phyloP scores from a whole-genome alignment of 176 grass and related monocot genomes.

The Triticum urartu region DNA sequence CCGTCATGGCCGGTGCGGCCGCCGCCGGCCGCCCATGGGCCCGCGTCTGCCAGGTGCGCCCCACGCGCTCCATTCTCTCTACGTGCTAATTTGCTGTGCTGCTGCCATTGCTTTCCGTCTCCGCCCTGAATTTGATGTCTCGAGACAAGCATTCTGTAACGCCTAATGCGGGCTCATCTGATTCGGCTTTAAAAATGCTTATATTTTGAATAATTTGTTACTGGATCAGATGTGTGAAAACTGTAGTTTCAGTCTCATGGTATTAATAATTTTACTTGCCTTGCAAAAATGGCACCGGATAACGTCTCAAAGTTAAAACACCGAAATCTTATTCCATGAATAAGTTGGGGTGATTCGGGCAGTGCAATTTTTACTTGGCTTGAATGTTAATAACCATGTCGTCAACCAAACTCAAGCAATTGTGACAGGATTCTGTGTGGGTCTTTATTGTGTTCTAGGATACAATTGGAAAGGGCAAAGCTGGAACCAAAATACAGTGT shows the following conservation, averaged over 20 bases:
- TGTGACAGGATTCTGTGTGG: constrained; percentile 8
- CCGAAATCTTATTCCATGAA: neutral
- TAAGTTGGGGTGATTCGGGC: neutral
- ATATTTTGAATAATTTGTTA: neutral
- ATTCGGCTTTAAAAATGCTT: neutral
- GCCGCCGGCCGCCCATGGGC: constrained; percentile 49
- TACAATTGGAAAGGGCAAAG: constrained; percentile 64
- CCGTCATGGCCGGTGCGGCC: constrained; percentile 42
- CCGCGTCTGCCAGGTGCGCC: constrained; percentile 74
- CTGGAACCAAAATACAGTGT: constrained; percentile 69
- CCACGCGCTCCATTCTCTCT: neutral
- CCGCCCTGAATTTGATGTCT: neutral
- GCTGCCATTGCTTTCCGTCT: neutral
- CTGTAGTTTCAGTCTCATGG: neutral
- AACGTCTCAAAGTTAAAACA: neutral
- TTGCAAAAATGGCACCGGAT: neutral
- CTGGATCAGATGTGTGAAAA: neutral
- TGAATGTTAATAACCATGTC: neutral
- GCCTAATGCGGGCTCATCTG: neutral
- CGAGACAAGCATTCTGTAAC: neutral
- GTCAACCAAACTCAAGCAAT: neutral
- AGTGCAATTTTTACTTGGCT: neutral
- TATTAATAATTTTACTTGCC: neutral
- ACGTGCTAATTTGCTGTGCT: neutral
- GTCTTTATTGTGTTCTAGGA: constrained; percentile 44